Evolutionary conservation across 139 green algal species (phyloP), one percentile per base, ranked within the genome.

Genomic region (Desmodesmus armatus): DNA sequence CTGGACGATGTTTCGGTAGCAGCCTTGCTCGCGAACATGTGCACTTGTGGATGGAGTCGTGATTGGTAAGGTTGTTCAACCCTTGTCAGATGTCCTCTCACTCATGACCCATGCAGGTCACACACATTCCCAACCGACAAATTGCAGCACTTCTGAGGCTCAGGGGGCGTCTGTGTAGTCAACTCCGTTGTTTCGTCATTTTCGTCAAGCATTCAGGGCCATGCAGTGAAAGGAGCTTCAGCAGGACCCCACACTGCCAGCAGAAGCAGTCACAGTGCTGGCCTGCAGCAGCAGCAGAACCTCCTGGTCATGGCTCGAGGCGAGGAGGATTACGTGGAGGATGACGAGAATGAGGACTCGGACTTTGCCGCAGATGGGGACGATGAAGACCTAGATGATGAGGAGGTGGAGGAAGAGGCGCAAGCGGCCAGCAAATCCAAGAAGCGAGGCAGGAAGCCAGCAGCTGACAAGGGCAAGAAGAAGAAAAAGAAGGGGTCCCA

Each of bases 361-460:
- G 73, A 80, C 49, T 80, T 80, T 80, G 73, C 66, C 3, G 73
- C n/a, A 44, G 73, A 41, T 4, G 73, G 53, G 49, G 47, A 67
- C 21, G 71, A 79, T 63, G 73, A 80, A 17, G 19, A 49, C 5
- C 27, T 76, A 78, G 82, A 87, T 2, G 55, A 67, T 9, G 82
- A 82, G 41, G 71, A 87, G 19, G 82, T 78, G 31, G 71, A 87
- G 43, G 60, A 83, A n/a, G 71, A 82, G 39, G 69, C 15, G 29
- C 23, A 82, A 41, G 73, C 23, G 23, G 35, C 9, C 21, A 80
- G 73, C 43, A 55, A n/a, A n/a, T n/a, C n/a, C n/a, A n/a, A n/a
- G n/a, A n/a, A n/a, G n/a, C n/a, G n/a, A n/a, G n/a, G n/a, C n/a
- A n/a, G n/a, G 78, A 78, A 55, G 69, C n/a, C 78, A 76, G 40